Evolutionary conservation across 2,329 filamentous ascomycete genomes (phyloP).

Genomic region (Talaromyces sp.): DNA sequence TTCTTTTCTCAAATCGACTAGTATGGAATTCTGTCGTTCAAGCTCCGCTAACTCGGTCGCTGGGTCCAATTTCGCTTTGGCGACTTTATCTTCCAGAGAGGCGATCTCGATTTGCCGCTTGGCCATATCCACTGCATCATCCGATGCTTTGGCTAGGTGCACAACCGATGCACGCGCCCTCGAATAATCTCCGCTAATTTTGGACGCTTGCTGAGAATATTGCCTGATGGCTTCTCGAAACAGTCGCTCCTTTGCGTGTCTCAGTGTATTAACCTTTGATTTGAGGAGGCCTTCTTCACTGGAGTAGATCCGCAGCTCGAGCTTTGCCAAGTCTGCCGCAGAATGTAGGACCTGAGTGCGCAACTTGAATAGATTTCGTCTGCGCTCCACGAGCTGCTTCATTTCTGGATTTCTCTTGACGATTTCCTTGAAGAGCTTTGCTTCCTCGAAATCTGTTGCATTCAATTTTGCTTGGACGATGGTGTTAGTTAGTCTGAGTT

Average conservation of each 20-base stretch:
- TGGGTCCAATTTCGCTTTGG: slow-evolving; percentile 27
- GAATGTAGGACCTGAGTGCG: slow-evolving; percentile 29
- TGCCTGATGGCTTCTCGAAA: slow-evolving; percentile 16
- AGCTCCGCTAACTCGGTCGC: slow-evolving; percentile 22
- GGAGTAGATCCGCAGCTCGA: background rate
- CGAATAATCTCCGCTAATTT: background rate
- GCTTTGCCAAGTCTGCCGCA: background rate
- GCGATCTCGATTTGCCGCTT: slow-evolving; percentile 27
- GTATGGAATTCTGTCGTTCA: slow-evolving; percentile 24
- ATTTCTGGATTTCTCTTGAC: background rate
- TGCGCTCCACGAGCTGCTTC: background rate
- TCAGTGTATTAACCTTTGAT: background rate
- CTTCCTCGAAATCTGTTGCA: background rate
- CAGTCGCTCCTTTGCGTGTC: slow-evolving; percentile 22
- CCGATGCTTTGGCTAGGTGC: slow-evolving; percentile 19
- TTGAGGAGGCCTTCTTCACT: background rate
- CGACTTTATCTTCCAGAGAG: slow-evolving; percentile 24
- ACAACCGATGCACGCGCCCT: slow-evolving; percentile 4
- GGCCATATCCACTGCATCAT: background rate
- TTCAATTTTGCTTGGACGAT: slow-evolving; percentile 1
- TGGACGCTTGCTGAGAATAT: background rate
- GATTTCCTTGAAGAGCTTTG: slow-evolving; percentile 25
- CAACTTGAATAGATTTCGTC: background rate
- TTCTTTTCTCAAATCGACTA: slow-evolving; percentile 18
- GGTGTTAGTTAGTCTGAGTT: slow-evolving; percentile 25